A percentile compares a stretch with the other conserved stretches of the same genome.
These are phyloP conservation scores for Kernera saxatilis DNA, from an alignment of 345 rosid species.

Conservation along the genomic window DNA sequence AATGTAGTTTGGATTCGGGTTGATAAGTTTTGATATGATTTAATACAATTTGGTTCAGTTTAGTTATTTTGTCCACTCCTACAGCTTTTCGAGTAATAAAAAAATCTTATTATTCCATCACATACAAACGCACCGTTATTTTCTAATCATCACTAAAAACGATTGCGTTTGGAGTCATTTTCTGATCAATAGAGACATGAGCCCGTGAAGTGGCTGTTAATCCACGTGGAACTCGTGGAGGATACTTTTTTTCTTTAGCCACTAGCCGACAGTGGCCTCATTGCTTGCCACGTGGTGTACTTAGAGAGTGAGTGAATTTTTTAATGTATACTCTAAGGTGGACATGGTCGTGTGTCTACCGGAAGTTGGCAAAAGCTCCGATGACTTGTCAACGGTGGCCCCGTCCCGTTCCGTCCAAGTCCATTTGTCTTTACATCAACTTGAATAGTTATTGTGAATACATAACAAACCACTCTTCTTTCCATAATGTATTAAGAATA, in stretches of 20 bases:
- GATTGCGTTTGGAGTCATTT: not conserved
- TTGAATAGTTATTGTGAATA: not conserved
- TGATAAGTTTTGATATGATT: no score
- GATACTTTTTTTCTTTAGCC: not conserved
- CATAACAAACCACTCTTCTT: not conserved
- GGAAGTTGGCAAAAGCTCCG: slow-evolving; percentile 11
- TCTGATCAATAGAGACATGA: not conserved
- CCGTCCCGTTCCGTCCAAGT: not conserved
- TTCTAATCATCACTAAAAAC: not conserved
- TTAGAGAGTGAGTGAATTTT: not conserved
- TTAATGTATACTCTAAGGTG: slow-evolving; percentile 5
- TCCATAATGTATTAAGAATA: not conserved
- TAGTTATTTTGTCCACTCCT: no score
- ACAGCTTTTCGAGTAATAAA: no score
- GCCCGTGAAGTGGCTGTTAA: slow-evolving; percentile 11
- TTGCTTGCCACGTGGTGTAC: not conserved
- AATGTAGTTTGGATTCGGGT: no score
- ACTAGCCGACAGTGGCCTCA: slow-evolving; percentile 11
- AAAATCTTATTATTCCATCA: no score
- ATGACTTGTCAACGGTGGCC: slow-evolving; percentile 11
- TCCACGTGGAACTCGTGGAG: slow-evolving; percentile 16
- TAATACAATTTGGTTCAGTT: no score
- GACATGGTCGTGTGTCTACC: slow-evolving; percentile 23
- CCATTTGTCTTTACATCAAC: not conserved
- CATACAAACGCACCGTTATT: no score